Conservation (phyloP, 176 grass and related monocot genomes). For the Themeda triandra region DNA sequence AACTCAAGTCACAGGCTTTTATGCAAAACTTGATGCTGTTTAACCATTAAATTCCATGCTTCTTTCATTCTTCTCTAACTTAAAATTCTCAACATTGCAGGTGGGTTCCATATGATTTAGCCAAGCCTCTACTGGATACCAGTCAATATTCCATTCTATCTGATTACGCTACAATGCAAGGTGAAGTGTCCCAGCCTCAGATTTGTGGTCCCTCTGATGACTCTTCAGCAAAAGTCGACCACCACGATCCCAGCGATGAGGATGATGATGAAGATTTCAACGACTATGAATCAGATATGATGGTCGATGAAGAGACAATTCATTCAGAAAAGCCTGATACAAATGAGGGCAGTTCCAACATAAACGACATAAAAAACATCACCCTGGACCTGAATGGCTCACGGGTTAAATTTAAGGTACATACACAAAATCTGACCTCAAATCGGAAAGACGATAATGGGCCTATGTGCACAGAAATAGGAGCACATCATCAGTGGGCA, state of each 20-base stretch:
- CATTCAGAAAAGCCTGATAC: conserved; percentile 34
- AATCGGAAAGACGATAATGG: background rate
- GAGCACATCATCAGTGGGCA: background rate
- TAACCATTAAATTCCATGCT: background rate
- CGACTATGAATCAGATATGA: conserved; percentile 51
- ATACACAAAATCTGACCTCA: conserved; percentile 23
- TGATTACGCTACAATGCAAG: conserved; percentile 52
- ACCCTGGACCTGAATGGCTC: conserved; percentile 51
- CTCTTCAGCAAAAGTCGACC: background rate
- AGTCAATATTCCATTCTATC: conserved; percentile 72
- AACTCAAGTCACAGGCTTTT: background rate
- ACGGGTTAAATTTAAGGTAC: conserved; percentile 75
- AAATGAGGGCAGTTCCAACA: conserved; percentile 23
- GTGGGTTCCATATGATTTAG: conserved; percentile 88
- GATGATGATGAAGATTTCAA: conserved; percentile 48
- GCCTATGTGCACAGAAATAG: background rate
- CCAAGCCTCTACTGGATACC: conserved; percentile 69
- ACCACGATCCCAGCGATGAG: conserved; percentile 29
- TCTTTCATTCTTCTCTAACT: conserved; percentile 13
- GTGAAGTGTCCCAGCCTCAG: conserved; percentile 31
- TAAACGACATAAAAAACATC: conserved; percentile 58
- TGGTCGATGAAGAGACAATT: conserved; percentile 46
- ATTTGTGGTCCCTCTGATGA: conserved; percentile 18
- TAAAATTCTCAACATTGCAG: conserved; percentile 46
- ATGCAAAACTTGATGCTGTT: background rate